phyloP scores from a whole-genome alignment of 352 stramenopile species.

The Phytophthora pluvialis region DNA sequence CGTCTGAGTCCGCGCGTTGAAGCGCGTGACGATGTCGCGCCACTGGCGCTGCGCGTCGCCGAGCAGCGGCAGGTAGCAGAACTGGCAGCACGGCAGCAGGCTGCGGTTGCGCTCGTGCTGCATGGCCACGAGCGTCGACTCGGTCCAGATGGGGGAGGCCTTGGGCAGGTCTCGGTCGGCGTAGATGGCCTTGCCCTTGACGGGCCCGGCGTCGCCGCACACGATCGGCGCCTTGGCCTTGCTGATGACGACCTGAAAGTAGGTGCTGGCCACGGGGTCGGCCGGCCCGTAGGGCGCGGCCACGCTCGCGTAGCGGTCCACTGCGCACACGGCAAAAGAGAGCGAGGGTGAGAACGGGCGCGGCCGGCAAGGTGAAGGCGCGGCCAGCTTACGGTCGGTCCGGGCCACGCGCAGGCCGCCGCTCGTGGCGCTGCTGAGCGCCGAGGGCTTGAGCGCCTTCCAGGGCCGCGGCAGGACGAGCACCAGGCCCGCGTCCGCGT shows the following conservation, averaged over 20 bases:
- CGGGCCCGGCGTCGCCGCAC: conserved; percentile 55
- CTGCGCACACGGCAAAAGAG: conserved; percentile 8
- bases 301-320: conserved; percentile 55
- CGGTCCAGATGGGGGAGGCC: conserved; percentile 66
- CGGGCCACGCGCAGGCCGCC: conserved; percentile 20
- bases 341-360: not conserved
- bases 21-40: conserved; percentile 48
- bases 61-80: conserved; percentile 75
- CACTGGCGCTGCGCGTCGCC: conserved; percentile 56
- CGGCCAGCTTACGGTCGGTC: conserved; percentile 28
- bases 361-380: not conserved
- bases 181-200: conserved; percentile 83
- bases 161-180: conserved; percentile 54
- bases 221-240: conserved; percentile 68
- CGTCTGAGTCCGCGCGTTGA: conserved; percentile 19
- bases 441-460: conserved; percentile 33
- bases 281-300: conserved; percentile 58
- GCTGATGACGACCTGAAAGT: conserved; percentile 71
- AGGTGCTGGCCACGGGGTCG: conserved; percentile 55
- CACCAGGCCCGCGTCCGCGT: conserved; percentile 15
- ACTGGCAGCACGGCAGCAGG: conserved; percentile 61
- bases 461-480: conserved; percentile 15
- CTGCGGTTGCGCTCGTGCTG: conserved; percentile 63
- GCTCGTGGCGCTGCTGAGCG: conserved; percentile 20
- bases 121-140: conserved; percentile 76